These are phyloP conservation scores for Strigomonas culicis DNA, from an alignment of 208 protist genomes.

Conservation along the genomic window DNA sequence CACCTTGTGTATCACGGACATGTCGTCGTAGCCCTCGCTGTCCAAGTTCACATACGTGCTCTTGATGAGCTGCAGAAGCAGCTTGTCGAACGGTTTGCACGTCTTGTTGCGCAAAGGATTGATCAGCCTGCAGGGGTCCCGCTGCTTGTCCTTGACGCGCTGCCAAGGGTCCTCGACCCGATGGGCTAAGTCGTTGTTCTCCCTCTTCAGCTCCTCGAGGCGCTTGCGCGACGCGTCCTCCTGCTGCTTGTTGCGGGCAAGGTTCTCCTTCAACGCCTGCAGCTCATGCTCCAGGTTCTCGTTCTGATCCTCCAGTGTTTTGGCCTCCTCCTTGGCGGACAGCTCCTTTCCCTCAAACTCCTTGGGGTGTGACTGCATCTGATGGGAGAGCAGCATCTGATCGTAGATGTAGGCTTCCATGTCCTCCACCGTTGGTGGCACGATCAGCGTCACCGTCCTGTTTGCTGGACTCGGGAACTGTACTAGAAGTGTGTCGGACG, in stretches of 20 bases:
- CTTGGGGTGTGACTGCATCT: conserved; percentile 45
- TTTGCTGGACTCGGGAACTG: conserved; percentile 13
- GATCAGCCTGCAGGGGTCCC: conserved; percentile 28
- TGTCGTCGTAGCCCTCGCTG: conserved; percentile 25
- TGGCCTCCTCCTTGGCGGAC: conserved; percentile 30
- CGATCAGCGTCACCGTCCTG: conserved; percentile 25
- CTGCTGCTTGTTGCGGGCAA: conserved; percentile 51
- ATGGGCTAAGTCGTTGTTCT: conserved; percentile 32
- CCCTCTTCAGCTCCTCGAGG: conserved; percentile 53
- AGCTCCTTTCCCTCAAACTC: conserved; percentile 55
- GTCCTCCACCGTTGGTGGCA: conserved; percentile 21
- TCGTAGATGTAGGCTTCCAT: conserved; percentile 45
- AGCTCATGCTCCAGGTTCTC: conserved; percentile 66
- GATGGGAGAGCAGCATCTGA: conserved; percentile 39
- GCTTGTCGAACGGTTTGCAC: conserved; percentile 75
- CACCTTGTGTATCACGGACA: conserved; percentile 46
- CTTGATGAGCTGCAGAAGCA: conserved; percentile 85
- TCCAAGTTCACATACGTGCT: conserved; percentile 56
- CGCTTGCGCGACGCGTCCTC: conserved; percentile 39
- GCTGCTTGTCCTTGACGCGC: conserved; percentile 36
- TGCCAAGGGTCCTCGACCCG: conserved; percentile 35
- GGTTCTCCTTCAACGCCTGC: conserved; percentile 61
- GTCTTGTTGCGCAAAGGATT: conserved; percentile 61
- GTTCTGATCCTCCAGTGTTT: conserved; percentile 25
- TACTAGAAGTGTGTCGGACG: conserved; percentile 13